Evolutionary conservation across 257 asterid species (phyloP).

Genomic region (Solanum neorickii): DNA sequence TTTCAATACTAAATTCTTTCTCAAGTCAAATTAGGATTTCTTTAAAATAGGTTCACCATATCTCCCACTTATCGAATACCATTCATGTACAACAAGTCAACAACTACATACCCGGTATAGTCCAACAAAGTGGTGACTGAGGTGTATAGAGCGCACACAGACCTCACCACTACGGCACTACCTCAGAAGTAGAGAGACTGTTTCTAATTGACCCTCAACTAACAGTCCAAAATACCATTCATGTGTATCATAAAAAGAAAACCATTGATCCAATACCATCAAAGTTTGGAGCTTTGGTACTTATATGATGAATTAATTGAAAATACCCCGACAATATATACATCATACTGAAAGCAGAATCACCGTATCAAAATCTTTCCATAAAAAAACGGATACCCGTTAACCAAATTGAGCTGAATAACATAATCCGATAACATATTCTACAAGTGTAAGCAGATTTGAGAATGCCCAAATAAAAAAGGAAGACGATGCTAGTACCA

Average conservation of each 20-base stretch:
- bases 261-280: neutral
- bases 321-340: neutral
- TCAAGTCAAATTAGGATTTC: neutral
- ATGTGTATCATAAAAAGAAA: neutral
- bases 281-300: neutral
- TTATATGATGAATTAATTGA: neutral
- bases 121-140: neutral
- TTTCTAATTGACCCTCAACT: neutral
- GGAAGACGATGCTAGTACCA: conserved; percentile 9
- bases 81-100: neutral
- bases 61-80: neutral
- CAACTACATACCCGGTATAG: neutral
- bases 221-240: neutral
- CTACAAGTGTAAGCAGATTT: neutral
- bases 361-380: neutral
- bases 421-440: too few relatives aligned
- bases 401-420: neutral
- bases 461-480: neutral
- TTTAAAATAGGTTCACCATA: neutral
- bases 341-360: neutral
- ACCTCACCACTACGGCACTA: neutral
- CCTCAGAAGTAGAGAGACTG: neutral
- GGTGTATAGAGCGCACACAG: neutral
- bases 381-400: neutral
- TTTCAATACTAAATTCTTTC: neutral